phyloP scores from a whole-genome alignment of 1,284 basidiomycete species.

The Ganoderma lingzhi region DNA sequence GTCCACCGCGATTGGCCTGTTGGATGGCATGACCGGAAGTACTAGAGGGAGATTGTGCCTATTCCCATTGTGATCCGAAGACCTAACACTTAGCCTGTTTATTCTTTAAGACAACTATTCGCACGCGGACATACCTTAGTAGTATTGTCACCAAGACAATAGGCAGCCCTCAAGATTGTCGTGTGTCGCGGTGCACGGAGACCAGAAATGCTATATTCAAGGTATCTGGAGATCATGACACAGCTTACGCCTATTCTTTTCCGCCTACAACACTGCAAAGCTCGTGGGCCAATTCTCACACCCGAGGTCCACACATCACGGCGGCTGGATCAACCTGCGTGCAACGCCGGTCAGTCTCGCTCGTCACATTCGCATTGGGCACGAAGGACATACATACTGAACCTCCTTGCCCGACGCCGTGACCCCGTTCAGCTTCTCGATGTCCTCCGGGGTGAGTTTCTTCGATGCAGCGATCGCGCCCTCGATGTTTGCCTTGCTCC shows the following conservation, averaged over 20 bases:
- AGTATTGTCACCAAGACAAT: too few species aligned
- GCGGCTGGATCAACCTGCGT: conserved; percentile 60
- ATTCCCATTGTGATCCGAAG: too few species aligned
- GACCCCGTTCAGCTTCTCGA: conserved; percentile 69
- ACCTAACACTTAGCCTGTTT: too few species aligned
- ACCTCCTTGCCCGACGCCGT: conserved; percentile 78
- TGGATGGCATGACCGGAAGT: too few species aligned
- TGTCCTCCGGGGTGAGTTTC: conserved; percentile 65
- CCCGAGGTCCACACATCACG: conserved; percentile 75
- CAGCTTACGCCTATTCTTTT: neutral
- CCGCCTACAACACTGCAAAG: conserved; percentile 5
- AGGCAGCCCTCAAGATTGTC: neutral
- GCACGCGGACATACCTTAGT: too few species aligned
- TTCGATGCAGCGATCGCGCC: conserved; percentile 57
- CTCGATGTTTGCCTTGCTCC: conserved; percentile 76
- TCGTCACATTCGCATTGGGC: too few species aligned
- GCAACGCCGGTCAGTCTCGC: conserved; percentile 4
- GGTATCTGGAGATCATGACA: neutral
- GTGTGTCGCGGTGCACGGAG: too few species aligned
- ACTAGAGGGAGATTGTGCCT: too few species aligned
- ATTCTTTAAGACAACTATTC: too few species aligned
- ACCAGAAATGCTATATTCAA: too few species aligned
- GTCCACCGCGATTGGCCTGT: neutral
- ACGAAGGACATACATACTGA: conserved; percentile 45
- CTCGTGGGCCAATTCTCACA: conserved; percentile 68